These are phyloP conservation scores for Aspergillus sojae DNA, from an alignment of 2,329 filamentous ascomycete genomes.

Conservation along the genomic window DNA sequence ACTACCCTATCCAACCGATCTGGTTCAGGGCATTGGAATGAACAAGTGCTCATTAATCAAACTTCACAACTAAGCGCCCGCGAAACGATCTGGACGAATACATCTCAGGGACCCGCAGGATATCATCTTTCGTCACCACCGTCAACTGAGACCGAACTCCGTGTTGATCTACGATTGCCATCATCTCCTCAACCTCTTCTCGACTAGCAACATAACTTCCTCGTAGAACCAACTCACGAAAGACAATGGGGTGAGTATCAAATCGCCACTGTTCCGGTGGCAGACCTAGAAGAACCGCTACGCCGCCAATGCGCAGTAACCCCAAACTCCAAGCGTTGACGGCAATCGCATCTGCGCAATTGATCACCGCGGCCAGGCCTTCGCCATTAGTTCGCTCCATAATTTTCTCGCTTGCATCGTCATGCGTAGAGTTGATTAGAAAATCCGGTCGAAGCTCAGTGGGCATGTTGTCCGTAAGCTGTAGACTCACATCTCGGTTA, in stretches of 20 bases:
- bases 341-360: conserved; percentile 10
- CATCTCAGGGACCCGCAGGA: conserved; percentile 5
- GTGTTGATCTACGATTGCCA: conserved; percentile 5
- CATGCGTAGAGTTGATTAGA: not conserved
- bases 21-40: no score
- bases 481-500: conserved; percentile 8
- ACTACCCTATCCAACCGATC: no score
- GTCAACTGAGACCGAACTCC: conserved; percentile 9
- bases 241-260: conserved; percentile 9
- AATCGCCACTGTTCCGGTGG: conserved; percentile 13
- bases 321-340: conserved; percentile 14
- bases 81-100: conserved; percentile 5
- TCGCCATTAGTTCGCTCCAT: not conserved
- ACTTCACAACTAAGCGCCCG: not conserved
- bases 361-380: conserved; percentile 11
- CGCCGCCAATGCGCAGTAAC: conserved; percentile 5
- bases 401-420: conserved; percentile 5
- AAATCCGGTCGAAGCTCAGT: not conserved
- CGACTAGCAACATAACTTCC: conserved; percentile 10
- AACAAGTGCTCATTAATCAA: no score
- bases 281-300: conserved; percentile 13
- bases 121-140: conserved; percentile 5
- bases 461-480: conserved; percentile 3
- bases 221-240: conserved; percentile 12
- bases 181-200: conserved; percentile 11